Evolutionary conservation across 768 basidiomycete species (phyloP), one percentile per base, ranked within the genome.

Genomic region (Mycena rebaudengoi): DNA sequence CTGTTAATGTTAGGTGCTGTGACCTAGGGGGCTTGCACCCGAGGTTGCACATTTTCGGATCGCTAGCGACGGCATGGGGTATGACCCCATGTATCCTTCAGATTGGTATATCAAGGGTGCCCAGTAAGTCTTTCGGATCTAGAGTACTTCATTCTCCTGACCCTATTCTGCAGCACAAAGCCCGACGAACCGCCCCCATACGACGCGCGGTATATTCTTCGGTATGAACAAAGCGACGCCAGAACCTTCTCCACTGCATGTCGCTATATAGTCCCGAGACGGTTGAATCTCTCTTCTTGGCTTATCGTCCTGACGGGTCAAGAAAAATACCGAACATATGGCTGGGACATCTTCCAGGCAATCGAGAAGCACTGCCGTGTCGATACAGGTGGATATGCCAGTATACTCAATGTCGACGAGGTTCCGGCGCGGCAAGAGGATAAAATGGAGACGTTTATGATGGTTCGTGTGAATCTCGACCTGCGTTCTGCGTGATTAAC

Each of bases 101-200:
- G 95, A 96, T 71, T 98, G 96, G 96, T 97, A 95, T 71, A 95
- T 97, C 80, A 96, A 95, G 77, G 92, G 92, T 18, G 88, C 86
- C 25, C 71, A 77, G 91, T 91, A 64, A 65, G 85, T 72, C 7
- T 26, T 14, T 30, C 33, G 39, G 21, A 11, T 12, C 33, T 20
- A 25, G 6, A 45, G 7, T 25, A 18, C 35, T 25, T 25, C 21
- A 12, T 28, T 43, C 28, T 29, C 33, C 51, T 45, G 45, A 56
- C 48, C 30, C 25, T 53, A 13, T 29, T 25, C 10, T 23, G 20
- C 29, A 41, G 58, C 56, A 51, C 73, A 32, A 82, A 80, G 7
- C 72, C 73, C 6, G 82, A 76, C 20, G 80, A 76, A 66, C 70
- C 75, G 54, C 80, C 84, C 13, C 83, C 88, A 1, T 90, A 95